Percentiles rank a stretch among this genome's conserved stretches.
phyloP scores from a whole-genome alignment of 495 filamentous ascomycete genomes.

The Tuber umbilicatum region DNA sequence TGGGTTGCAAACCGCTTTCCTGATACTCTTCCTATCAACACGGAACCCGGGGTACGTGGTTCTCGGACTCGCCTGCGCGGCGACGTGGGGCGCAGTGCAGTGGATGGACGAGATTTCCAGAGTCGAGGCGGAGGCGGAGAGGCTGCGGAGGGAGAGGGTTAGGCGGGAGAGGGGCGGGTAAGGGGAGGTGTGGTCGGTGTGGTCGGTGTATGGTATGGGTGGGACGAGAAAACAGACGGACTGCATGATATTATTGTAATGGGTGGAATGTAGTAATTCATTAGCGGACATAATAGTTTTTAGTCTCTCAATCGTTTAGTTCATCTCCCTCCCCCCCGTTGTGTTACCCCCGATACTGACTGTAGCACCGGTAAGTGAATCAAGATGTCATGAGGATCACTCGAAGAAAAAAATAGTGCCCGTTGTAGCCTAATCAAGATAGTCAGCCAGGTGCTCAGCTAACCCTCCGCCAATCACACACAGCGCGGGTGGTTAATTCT shows the following conservation, averaged over 20 bases:
- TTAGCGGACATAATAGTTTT: neutral
- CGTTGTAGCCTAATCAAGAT: neutral
- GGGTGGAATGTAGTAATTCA: neutral
- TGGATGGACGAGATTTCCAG: conserved; percentile 67
- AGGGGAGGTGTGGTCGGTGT: conserved; percentile 40
- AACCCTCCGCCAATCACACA: neutral
- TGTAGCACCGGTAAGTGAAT: neutral
- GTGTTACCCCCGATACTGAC: neutral
- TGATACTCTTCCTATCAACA: conserved; percentile 68
- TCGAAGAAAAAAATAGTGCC: neutral
- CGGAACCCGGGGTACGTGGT: conserved; percentile 79
- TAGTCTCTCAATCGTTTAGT: neutral
- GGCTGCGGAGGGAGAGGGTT: conserved; percentile 45
- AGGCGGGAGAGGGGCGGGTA: conserved; percentile 35
- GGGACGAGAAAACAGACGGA: neutral
- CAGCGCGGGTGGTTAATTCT: neutral
- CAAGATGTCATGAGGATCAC: neutral
- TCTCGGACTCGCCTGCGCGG: conserved; percentile 66
- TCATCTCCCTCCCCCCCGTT: neutral
- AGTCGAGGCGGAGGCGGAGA: conserved; percentile 57
- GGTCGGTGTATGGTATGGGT: neutral
- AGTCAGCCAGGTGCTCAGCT: neutral
- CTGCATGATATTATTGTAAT: neutral
- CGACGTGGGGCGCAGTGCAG: conserved; percentile 90
- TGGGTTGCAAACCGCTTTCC: conserved; percentile 58